phyloP scores from a whole-genome alignment of 2,329 filamentous ascomycete genomes.

The Penicillium italicum region DNA sequence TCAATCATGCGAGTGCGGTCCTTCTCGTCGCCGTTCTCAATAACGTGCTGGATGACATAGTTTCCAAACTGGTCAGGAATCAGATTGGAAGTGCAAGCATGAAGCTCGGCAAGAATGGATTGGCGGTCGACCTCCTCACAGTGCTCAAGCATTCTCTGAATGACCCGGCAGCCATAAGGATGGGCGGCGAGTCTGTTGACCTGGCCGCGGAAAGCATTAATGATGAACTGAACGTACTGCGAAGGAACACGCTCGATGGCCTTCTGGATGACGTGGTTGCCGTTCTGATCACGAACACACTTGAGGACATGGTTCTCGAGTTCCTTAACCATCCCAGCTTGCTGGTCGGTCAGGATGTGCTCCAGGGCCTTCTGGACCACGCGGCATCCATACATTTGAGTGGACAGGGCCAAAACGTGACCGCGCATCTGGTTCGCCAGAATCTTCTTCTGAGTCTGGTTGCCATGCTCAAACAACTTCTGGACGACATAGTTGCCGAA shows the following conservation, averaged over 20 bases:
- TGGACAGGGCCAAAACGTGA: constrained; percentile 72
- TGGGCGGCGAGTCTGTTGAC: constrained; percentile 73
- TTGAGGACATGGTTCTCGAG: constrained; percentile 71
- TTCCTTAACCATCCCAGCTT: constrained; percentile 77
- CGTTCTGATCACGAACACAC: constrained; percentile 82
- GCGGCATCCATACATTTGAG: constrained; percentile 88
- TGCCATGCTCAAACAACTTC: constrained; percentile 95
- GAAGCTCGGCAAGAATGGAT: constrained; percentile 73
- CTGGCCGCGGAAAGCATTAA: constrained; percentile 72
- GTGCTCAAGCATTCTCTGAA: constrained; percentile 86
- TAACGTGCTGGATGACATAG: constrained; percentile 92
- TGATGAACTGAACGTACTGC: constrained; percentile 78
- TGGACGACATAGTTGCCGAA: constrained; percentile 99
- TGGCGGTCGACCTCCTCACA: constrained; percentile 68
- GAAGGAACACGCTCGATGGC: constrained; percentile 77
- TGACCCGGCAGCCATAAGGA: constrained; percentile 83
- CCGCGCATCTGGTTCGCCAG: constrained; percentile 84
- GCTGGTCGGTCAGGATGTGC: constrained; percentile 86
- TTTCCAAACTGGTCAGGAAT: constrained; percentile 90
- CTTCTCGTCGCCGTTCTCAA: constrained; percentile 68
- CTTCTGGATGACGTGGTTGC: constrained; percentile 96
- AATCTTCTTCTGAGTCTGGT: constrained; percentile 85
- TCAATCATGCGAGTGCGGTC: constrained; percentile 71
- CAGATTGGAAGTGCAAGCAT: constrained; percentile 65
- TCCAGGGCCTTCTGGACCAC: constrained; percentile 96